A percentile compares a stretch with the other conserved stretches of the same genome.
phyloP scores from a whole-genome alignment of 164 flowering plant species.

The Aristolochia californica region DNA sequence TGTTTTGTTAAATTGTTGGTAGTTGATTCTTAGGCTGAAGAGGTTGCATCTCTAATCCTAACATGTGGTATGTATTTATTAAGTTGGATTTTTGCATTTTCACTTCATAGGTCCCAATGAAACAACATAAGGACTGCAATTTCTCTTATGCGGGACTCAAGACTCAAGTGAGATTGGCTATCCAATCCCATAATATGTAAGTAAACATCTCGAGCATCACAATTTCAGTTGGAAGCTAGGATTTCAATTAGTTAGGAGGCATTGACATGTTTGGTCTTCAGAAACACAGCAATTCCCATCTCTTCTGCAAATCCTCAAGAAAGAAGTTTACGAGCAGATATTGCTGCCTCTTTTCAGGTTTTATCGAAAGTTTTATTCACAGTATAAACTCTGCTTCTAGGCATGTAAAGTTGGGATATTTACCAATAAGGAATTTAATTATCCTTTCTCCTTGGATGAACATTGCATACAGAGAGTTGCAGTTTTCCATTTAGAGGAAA shows the following conservation, averaged over 20 bases:
- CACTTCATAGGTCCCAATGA: conserved; percentile 65
- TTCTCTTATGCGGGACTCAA: conserved; percentile 96
- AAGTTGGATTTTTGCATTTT: background rate
- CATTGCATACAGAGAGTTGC: conserved; percentile 68
- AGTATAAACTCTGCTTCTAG: too few relatives aligned
- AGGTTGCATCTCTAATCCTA: too few relatives aligned
- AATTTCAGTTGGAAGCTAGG: background rate
- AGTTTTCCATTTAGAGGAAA: conserved; percentile 88
- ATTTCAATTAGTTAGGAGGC: background rate
- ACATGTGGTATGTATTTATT: too few relatives aligned
- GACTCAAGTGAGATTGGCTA: conserved; percentile 91
- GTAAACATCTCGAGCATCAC: conserved; percentile 10
- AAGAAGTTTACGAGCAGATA: conserved; percentile 68
- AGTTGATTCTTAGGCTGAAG: background rate
- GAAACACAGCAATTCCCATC: conserved; percentile 49
- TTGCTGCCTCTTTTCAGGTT: conserved; percentile 98
- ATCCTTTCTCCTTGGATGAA: background rate
- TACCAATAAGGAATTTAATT: background rate
- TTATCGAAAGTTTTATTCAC: background rate
- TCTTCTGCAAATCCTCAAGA: conserved; percentile 51
- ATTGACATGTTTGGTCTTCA: conserved; percentile 19
- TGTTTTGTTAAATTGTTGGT: too few relatives aligned
- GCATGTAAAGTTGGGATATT: too few relatives aligned
- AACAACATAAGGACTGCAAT: conserved; percentile 94
- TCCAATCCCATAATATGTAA: conserved; percentile 73